Conservation (phyloP, 371 early-diverging fungal species). For the Mucor irregularis region DNA sequence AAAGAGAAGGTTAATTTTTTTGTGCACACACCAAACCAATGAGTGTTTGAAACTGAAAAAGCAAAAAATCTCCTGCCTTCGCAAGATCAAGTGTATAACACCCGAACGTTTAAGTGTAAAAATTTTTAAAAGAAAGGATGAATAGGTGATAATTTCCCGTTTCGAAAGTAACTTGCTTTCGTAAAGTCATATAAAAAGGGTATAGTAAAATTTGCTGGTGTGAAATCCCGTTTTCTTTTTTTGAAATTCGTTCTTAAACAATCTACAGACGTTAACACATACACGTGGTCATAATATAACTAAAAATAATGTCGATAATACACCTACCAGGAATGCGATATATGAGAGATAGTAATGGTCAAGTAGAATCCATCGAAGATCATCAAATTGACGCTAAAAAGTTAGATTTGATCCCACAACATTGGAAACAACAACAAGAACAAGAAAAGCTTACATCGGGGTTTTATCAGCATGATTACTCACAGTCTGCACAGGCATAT, state of each 20-base stretch:
- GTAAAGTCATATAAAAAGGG: slow-evolving; percentile 8
- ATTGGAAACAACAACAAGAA: slow-evolving; percentile 15
- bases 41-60: no score
- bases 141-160: slow-evolving; percentile 19
- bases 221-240: not conserved
- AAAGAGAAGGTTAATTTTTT: not conserved
- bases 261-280: not conserved
- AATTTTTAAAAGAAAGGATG: not conserved
- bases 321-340: slow-evolving; percentile 25
- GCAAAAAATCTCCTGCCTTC: slow-evolving; percentile 17
- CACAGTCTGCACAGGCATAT: slow-evolving; percentile 2
- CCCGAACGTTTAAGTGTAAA: slow-evolving; percentile 18
- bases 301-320: slow-evolving; percentile 12
- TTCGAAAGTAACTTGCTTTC: slow-evolving; percentile 30
- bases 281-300: slow-evolving; percentile 4
- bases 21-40: not conserved
- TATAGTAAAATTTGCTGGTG: not conserved
- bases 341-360: slow-evolving; percentile 19
- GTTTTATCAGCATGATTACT: slow-evolving; percentile 13
- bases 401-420: slow-evolving; percentile 4
- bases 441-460: not conserved
- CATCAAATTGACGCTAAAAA: not conserved
- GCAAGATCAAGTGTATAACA: slow-evolving; percentile 7
- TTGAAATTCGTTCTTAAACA: not conserved
- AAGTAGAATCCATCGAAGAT: slow-evolving; percentile 15